A percentile compares a stretch with the other conserved stretches of the same genome.
These are phyloP conservation scores for Corynespora cassiicola DNA, from an alignment of 2,329 filamentous ascomycete species.

Conservation along the genomic window DNA sequence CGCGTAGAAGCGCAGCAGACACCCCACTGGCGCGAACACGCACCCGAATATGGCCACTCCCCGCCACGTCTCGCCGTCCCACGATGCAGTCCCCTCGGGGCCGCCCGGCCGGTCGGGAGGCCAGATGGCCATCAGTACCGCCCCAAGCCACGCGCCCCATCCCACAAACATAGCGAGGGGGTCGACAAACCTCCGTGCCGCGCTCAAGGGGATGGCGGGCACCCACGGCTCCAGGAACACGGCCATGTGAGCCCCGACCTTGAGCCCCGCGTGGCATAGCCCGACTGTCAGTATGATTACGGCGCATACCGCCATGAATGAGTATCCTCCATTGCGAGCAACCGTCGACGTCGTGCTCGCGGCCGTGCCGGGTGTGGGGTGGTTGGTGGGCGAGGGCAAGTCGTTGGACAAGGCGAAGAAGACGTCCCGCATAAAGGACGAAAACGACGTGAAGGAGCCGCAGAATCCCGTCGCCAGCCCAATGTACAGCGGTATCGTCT, in stretches of 20 bases:
- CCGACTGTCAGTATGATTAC: conserved; percentile 76
- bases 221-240: conserved; percentile 63
- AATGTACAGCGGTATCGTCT: conserved; percentile 87
- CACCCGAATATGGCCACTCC: conserved; percentile 76
- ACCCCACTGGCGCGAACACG: conserved; percentile 83
- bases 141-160: conserved; percentile 78
- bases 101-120: conserved; percentile 64
- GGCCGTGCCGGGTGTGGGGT: conserved; percentile 40
- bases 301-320: conserved; percentile 80
- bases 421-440: conserved; percentile 79
- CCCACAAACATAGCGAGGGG: conserved; percentile 68
- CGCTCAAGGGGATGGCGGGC: conserved; percentile 65
- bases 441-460: conserved; percentile 90
- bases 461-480: conserved; percentile 87
- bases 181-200: conserved; percentile 69
- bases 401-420: conserved; percentile 83
- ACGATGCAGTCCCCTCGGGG: conserved; percentile 21
- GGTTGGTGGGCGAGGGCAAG: conserved; percentile 60
- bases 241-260: conserved; percentile 78
- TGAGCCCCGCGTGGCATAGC: conserved; percentile 72
- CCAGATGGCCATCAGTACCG: conserved; percentile 73
- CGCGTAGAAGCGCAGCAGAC: conserved; percentile 75
- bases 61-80: conserved; percentile 70
- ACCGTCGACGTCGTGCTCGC: conserved; percentile 38
- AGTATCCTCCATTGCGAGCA: conserved; percentile 74